phyloP scores from a whole-genome alignment of 2,329 filamentous ascomycete genomes.

The Bipolaris gigantea region DNA sequence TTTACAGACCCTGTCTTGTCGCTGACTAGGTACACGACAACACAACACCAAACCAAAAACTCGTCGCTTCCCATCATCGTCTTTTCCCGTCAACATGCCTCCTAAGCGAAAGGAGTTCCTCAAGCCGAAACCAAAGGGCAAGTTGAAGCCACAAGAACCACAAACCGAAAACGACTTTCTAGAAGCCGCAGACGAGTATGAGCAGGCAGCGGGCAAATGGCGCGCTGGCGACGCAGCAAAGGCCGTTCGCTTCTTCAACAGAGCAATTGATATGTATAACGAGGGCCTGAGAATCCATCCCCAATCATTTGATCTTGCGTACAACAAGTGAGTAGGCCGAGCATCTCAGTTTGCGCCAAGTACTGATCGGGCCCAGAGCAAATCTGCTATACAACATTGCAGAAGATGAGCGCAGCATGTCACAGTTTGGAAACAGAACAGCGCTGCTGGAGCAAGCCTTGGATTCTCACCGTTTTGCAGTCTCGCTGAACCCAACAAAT shows the following conservation, averaged over 20 bases:
- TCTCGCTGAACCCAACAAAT: conserved; percentile 63
- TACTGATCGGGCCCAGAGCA: conserved; percentile 53
- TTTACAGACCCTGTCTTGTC: neutral
- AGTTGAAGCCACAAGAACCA: conserved; percentile 51
- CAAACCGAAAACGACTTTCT: conserved; percentile 69
- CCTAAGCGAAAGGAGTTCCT: conserved; percentile 38
- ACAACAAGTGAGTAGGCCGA: conserved; percentile 64
- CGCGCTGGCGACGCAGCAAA: conserved; percentile 70
- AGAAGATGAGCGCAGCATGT: conserved; percentile 65
- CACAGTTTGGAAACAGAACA: conserved; percentile 58
- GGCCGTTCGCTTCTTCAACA: conserved; percentile 62
- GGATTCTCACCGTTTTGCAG: conserved; percentile 64
- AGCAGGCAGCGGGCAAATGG: conserved; percentile 76
- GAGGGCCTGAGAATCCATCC: conserved; percentile 64
- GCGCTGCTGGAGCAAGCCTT: conserved; percentile 64
- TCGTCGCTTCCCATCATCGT: neutral
- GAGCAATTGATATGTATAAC: conserved; percentile 68
- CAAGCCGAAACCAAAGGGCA: conserved; percentile 37
- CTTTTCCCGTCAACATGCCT: conserved; percentile 22
- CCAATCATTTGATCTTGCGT: conserved; percentile 68
- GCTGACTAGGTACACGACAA: neutral
- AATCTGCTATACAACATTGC: conserved; percentile 70
- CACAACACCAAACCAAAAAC: conserved; percentile 1
- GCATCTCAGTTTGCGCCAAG: neutral
- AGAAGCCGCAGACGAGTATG: conserved; percentile 67